These are phyloP conservation scores for Globisporangium nunn DNA, from an alignment of 352 stramenopile genomes.

Conservation along the genomic window DNA sequence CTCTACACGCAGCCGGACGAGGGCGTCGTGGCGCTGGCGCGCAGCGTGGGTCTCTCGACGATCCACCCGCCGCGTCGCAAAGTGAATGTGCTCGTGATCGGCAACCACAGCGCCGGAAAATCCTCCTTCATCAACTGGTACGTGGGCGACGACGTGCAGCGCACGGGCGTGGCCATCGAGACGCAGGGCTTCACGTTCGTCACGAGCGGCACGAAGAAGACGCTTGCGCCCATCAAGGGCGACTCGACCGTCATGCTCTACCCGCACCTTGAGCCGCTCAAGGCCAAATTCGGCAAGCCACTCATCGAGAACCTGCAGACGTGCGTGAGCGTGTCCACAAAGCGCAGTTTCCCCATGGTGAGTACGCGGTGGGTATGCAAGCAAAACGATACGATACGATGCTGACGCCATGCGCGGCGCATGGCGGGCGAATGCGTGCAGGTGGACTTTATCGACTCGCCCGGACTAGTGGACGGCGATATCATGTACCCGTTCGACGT, in stretches of 20 bases:
- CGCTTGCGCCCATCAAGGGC: conserved; percentile 51
- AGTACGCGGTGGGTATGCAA: too few relatives aligned
- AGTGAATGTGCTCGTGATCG: conserved; percentile 62
- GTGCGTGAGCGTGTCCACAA: conserved; percentile 47
- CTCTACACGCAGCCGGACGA: conserved; percentile 24
- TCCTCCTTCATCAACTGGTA: conserved; percentile 77
- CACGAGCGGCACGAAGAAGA: conserved; percentile 47
- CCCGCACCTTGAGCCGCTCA: conserved; percentile 40
- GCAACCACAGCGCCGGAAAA: conserved; percentile 71
- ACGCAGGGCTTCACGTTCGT: conserved; percentile 64
- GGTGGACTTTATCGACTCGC: conserved; percentile 72
- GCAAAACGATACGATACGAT: too few relatives aligned
- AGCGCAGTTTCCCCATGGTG: conserved; percentile 37
- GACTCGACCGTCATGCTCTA: conserved; percentile 58
- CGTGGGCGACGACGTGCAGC: conserved; percentile 45
- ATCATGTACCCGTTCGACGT: conserved; percentile 68
- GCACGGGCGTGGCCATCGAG: conserved; percentile 59
- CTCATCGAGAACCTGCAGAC: conserved; percentile 56
- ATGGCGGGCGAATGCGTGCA: background rate
- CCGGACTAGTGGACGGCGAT: conserved; percentile 57
- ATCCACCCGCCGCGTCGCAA: conserved; percentile 53
- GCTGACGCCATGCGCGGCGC: too few relatives aligned
- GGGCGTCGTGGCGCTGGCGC: conserved; percentile 21
- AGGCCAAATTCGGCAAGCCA: conserved; percentile 48
- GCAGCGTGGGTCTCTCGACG: conserved; percentile 20